A percentile compares a stretch with the other conserved stretches of the same genome.
Conservation (phyloP, 768 basidiomycete species). For the Macrolepiota dolichaula region DNA sequence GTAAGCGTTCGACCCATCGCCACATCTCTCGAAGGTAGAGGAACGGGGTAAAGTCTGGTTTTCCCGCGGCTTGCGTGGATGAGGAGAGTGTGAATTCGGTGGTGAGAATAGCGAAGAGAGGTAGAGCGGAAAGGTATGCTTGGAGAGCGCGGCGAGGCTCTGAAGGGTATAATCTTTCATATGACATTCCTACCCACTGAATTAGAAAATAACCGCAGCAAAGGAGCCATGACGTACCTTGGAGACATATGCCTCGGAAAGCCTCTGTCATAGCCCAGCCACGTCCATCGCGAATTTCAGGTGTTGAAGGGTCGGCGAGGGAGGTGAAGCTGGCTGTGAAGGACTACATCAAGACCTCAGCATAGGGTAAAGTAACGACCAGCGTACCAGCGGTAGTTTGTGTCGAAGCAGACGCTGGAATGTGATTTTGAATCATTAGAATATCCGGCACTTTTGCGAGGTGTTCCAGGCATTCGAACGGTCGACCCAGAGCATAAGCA, state of each 20-base stretch:
- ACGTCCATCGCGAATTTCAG: slow-evolving; percentile 65
- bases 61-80: slow-evolving; percentile 26
- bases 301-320: slow-evolving; percentile 32
- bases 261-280: slow-evolving; percentile 73
- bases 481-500: slow-evolving; percentile 71
- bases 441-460: slow-evolving; percentile 54
- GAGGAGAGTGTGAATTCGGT: slow-evolving; percentile 39
- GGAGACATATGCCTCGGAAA: slow-evolving; percentile 71
- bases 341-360: slow-evolving; percentile 40
- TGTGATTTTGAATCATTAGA: slow-evolving; percentile 49
- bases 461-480: slow-evolving; percentile 58
- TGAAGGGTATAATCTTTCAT: slow-evolving; percentile 55
- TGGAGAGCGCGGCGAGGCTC: slow-evolving; percentile 50
- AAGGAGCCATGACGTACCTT: slow-evolving; percentile 47
- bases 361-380: slow-evolving; percentile 27
- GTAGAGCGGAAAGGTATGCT: slow-evolving; percentile 51
- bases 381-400: slow-evolving; percentile 31
- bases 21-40: slow-evolving; percentile 76
- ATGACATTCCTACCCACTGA: slow-evolving; percentile 60
- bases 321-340: slow-evolving; percentile 49
- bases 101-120: slow-evolving; percentile 48
- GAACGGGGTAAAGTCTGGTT: slow-evolving; percentile 54
- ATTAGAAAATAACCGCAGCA: slow-evolving; percentile 3
- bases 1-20: slow-evolving; percentile 77
- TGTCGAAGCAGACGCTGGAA: slow-evolving; percentile 39